phyloP scores from a whole-genome alignment of 2,329 filamentous ascomycete species.

The Colletotrichum plurivorum region DNA sequence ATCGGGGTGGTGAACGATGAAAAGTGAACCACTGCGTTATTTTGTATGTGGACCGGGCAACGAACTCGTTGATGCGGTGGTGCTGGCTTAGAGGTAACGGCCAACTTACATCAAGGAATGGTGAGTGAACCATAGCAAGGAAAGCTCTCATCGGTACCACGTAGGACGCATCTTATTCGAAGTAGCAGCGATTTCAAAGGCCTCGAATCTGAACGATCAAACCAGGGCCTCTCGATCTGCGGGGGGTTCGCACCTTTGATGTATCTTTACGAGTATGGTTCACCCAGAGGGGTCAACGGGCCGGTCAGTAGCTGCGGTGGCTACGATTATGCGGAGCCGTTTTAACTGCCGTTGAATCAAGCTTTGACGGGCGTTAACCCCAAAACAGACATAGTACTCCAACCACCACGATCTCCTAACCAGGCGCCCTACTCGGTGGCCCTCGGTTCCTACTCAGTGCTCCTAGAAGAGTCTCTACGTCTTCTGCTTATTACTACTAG shows the following conservation, averaged over 20 bases:
- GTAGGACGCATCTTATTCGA: background rate
- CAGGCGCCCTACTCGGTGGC: too few relatives aligned
- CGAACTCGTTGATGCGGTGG: too few relatives aligned
- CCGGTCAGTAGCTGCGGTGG: too few relatives aligned
- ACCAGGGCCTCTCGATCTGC: constrained; percentile 1
- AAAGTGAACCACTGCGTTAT: constrained; percentile 19
- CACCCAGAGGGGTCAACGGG: too few relatives aligned
- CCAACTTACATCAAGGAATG: background rate
- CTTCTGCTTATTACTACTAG: too few relatives aligned
- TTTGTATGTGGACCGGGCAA: background rate
- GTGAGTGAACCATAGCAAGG: background rate
- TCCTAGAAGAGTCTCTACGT: too few relatives aligned
- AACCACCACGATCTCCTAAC: background rate
- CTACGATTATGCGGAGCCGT: background rate
- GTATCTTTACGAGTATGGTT: too few relatives aligned
- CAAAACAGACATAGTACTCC: constrained; percentile 9
- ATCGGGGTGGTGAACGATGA: constrained; percentile 63
- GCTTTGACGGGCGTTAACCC: background rate
- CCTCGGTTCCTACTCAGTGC: too few relatives aligned
- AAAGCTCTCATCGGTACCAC: background rate
- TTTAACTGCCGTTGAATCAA: constrained; percentile 5
- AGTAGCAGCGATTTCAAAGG: background rate
- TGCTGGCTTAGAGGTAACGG: background rate
- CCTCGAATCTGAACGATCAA: constrained; percentile 5
- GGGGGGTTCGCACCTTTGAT: background rate